These are phyloP conservation scores for Microstegium vimineum DNA, from an alignment of 176 grass and related monocot species.

Conservation along the genomic window DNA sequence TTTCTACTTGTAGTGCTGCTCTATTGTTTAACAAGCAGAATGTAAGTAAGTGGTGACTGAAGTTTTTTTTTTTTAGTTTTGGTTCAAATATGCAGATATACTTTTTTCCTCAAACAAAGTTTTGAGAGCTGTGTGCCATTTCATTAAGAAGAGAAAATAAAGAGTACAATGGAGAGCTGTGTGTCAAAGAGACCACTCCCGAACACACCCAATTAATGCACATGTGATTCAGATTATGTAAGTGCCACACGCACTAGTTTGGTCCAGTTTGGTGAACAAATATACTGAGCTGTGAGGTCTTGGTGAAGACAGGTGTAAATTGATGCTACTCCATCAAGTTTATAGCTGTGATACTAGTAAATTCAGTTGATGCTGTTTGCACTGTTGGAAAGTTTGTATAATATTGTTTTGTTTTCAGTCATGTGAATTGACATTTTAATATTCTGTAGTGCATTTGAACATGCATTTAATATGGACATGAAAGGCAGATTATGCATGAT, in stretches of 20 bases:
- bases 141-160: too few relatives aligned
- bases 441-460: neutral
- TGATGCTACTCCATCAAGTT: neutral
- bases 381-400: neutral
- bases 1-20: neutral
- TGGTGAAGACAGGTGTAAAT: neutral
- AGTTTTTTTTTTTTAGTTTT: too few relatives aligned
- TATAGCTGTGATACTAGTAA: neutral
- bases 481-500: neutral
- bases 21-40: neutral
- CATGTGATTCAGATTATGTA: too few relatives aligned
- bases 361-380: neutral
- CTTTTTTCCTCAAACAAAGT: too few relatives aligned
- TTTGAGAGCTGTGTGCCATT: too few relatives aligned
- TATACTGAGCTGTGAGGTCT: too few relatives aligned
- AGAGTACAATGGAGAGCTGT: too few relatives aligned
- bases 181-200: too few relatives aligned
- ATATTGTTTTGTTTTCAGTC: neutral
- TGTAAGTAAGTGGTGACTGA: neutral
- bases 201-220: too few relatives aligned
- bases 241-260: too few relatives aligned
- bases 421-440: neutral
- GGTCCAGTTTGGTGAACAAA: too few relatives aligned
- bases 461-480: neutral
- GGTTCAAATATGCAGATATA: too few relatives aligned